Conservation (phyloP, 768 basidiomycete species). For the Exidia glandulosa region DNA sequence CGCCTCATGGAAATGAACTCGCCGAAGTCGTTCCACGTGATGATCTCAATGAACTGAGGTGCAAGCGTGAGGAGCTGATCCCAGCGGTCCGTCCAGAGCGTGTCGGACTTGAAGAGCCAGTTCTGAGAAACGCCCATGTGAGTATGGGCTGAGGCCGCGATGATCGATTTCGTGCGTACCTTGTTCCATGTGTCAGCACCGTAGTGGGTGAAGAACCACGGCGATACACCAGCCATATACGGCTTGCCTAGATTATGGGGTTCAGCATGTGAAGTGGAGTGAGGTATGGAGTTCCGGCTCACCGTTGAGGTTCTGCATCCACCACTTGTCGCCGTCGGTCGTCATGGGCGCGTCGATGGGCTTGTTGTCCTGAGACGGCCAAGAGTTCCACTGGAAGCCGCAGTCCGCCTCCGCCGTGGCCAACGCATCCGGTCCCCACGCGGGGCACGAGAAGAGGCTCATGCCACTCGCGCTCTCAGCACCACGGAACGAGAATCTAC, state of each 20-base stretch:
- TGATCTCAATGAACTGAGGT: slow-evolving; percentile 40
- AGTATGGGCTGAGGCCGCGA: too few relatives aligned
- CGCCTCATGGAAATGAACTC: too few relatives aligned
- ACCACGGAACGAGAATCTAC: not conserved
- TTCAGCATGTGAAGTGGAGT: too few relatives aligned
- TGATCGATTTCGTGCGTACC: too few relatives aligned
- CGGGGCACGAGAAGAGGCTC: slow-evolving; percentile 12
- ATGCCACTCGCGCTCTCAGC: slow-evolving; percentile 6
- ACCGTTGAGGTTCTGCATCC: slow-evolving; percentile 11
- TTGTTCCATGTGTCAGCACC: slow-evolving; percentile 55
- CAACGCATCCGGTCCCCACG: slow-evolving; percentile 9
- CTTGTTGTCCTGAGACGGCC: not conserved
- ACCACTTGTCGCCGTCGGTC: slow-evolving; percentile 6
- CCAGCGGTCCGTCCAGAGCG: slow-evolving; percentile 58
- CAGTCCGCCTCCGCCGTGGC: not conserved
- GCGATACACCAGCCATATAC: slow-evolving; percentile 49
- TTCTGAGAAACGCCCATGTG: too few relatives aligned
- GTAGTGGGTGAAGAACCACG: slow-evolving; percentile 79
- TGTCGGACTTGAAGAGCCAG: slow-evolving; percentile 24
- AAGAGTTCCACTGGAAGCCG: not conserved
- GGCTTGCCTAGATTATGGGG: too few relatives aligned
- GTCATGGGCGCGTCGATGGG: slow-evolving; percentile 10
- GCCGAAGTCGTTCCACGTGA: slow-evolving; percentile 45
- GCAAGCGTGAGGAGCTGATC: slow-evolving; percentile 48
- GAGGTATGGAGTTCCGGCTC: too few relatives aligned